phyloP scores from a whole-genome alignment of 2,329 filamentous ascomycete genomes.

The Ophiostoma quercus region DNA sequence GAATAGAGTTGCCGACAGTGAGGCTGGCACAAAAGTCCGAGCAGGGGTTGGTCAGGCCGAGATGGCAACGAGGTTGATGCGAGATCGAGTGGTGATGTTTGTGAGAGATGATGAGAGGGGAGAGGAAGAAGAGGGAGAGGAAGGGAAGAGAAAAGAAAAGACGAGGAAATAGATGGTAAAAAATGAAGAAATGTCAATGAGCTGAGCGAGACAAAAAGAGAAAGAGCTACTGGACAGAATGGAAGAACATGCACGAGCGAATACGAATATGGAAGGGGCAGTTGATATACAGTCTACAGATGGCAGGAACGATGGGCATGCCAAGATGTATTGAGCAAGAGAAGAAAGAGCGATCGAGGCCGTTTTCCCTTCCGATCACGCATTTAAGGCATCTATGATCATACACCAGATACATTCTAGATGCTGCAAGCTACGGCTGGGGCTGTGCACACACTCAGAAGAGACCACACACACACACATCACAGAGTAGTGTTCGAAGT shows the following conservation, averaged over 20 bases:
- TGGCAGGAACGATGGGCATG: background rate
- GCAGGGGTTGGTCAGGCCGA: background rate
- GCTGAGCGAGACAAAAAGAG: background rate
- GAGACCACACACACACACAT: no score
- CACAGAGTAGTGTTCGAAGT: no score
- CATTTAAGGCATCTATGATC: background rate
- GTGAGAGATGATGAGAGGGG: background rate
- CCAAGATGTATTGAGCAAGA: background rate
- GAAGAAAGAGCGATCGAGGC: background rate
- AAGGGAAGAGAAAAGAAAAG: background rate
- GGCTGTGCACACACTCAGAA: no score
- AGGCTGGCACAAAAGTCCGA: background rate
- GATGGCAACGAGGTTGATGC: background rate
- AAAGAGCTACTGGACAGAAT: background rate
- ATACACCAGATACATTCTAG: background rate
- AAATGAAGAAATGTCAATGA: slow-evolving; percentile 1
- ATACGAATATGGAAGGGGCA: slow-evolving; percentile 13
- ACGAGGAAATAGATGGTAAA: background rate
- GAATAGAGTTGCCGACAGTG: background rate
- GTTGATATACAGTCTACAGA: background rate
- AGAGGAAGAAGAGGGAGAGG: background rate
- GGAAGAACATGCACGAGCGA: slow-evolving; percentile 1
- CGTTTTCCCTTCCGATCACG: background rate
- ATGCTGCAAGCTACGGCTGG: no score
- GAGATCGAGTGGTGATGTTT: background rate